Evolutionary conservation across 805 yeast species (phyloP), one percentile per base, ranked within the genome.

Genomic region (Myxozyma neotropica): DNA sequence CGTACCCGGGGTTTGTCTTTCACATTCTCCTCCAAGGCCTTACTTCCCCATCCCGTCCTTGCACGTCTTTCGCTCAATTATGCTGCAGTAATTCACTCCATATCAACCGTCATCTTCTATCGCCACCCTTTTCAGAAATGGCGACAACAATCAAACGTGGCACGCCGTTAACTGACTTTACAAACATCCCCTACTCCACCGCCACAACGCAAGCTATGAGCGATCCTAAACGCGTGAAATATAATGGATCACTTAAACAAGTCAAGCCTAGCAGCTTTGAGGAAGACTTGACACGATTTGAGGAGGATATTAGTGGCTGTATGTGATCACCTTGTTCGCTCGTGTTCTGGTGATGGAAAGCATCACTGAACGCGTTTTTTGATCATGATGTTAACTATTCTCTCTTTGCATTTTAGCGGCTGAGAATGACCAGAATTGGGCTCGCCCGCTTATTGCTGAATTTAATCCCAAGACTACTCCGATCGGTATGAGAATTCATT

Each of bases 391-490:
- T 29, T 29, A 29, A 29, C 4, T 21, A 26, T 42, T 42, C 6
- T 8, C 43, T 13, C n/a, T 27, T 19, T 5, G 31, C 33, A 24
- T 8, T 24, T 23, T 40, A 49, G 66, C 55, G 13, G 45, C 40
- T 27, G 66, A 61, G 26, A 26, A 43, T 19, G 78, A 75, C 55
- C 79, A 76, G 67, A 60, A 64, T 77, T 78, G 81, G 61, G 80
- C 93, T 64, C 88, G 94, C 0, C 77, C 80, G 0, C 68, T 83
- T 4, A 82, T 87, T 1, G 42, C 55, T 1, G 76, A 75, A 43
- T 83, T 86, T 63, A 76, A 80, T 55, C 80, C 86, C 1, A 67
- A 69, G 0, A 71, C 72, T 0, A 70, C 72, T 40, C 91, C 87
- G 68, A 78, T 88, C 15, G 46, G 47, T 51, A 38, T 10, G 57